phyloP scores from a whole-genome alignment of 352 stramenopile species.

The Aphanomyces stellatus region DNA sequence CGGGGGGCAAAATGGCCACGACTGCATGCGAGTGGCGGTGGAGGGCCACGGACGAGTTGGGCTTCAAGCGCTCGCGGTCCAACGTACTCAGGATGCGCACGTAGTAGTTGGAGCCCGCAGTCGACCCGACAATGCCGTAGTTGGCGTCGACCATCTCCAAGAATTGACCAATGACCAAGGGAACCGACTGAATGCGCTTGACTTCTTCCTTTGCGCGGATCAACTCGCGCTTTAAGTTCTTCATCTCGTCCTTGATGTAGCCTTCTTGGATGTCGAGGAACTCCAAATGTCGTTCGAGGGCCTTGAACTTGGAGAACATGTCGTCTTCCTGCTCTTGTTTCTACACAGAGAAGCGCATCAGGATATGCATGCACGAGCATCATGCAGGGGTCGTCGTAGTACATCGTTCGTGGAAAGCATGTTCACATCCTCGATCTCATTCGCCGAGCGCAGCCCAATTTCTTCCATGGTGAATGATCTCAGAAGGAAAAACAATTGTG shows the following conservation, averaged over 20 bases:
- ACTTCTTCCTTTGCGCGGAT: conserved; percentile 99
- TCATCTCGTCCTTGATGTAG: conserved; percentile 99
- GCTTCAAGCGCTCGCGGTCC: conserved; percentile 97
- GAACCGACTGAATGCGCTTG: conserved; percentile 99
- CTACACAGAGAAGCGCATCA: not conserved
- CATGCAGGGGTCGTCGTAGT: not conserved
- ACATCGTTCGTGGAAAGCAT: not conserved
- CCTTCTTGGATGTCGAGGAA: conserved; percentile 90
- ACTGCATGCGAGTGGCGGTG: conserved; percentile 98
- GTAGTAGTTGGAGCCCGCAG: conserved; percentile 98
- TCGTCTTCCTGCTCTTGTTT: conserved; percentile 50
- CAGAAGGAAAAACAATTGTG: not conserved
- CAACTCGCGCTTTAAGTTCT: conserved; percentile 98
- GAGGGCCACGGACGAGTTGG: conserved; percentile 97
- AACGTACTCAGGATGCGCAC: conserved; percentile 98
- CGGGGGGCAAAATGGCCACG: conserved; percentile 96
- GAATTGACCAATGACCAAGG: conserved; percentile 99
- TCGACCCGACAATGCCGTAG: conserved; percentile 98
- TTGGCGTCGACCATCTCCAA: conserved; percentile 99
- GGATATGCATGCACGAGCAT: not conserved
- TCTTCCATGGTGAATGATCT: not conserved
- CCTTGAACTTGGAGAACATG: conserved; percentile 74
- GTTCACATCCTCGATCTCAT: not conserved
- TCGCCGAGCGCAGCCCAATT: not conserved
- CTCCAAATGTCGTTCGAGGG: conserved; percentile 68